Evolutionary conservation across 2,329 filamentous ascomycete genomes (phyloP), one percentile per base, ranked within the genome.

Genomic region (Triangularia setosa): DNA sequence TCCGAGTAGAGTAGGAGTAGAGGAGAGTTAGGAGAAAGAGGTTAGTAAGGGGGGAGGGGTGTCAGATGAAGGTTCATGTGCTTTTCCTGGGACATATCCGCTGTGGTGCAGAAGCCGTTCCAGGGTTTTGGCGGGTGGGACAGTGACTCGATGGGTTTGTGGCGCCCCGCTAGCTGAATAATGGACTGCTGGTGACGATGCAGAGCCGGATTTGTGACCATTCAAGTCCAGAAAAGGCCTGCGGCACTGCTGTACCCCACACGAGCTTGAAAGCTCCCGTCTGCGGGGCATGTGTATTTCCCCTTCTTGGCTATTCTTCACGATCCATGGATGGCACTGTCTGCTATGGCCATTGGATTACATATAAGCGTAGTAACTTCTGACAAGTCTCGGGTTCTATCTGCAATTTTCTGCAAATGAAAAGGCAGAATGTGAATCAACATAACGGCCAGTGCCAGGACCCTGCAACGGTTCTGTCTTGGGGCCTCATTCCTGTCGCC

Each of bases 121-220:
- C 52, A 55, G 52, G 23, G 52, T 25, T 23, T 53, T 25, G 8
- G 48, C 11, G 7, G 44, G 48, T n/a, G n/a, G n/a, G n/a, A n/a
- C n/a, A n/a, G 52, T 55, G 52, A 55, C 52, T 27, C 52, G 52
- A 55, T 25, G 8, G 30, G 57, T 27, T 16, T 28, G 12, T 28
- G 52, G 52, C 21, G 25, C 40, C 58, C 58, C 58, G 58, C 58
- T 60, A 60, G 58, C 58, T 60, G 40, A 60, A 60, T 60, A 60
- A 60, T 58, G 28, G 40, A 30, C 21, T n/a, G 35, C 58, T 53
- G 35, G n/a, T 53, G 58, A 28, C 58, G 58, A 60, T 60, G 58
- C 58, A 21, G 40, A 60, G 40, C 58, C 58, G 58, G 35, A 52
- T 60, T 25, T 60, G 58, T 60, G 58, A 48, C 57, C 57, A 59